Evolutionary conservation across 768 basidiomycete genomes (phyloP).

Genomic region (Strobilomyces echinocephalus): DNA sequence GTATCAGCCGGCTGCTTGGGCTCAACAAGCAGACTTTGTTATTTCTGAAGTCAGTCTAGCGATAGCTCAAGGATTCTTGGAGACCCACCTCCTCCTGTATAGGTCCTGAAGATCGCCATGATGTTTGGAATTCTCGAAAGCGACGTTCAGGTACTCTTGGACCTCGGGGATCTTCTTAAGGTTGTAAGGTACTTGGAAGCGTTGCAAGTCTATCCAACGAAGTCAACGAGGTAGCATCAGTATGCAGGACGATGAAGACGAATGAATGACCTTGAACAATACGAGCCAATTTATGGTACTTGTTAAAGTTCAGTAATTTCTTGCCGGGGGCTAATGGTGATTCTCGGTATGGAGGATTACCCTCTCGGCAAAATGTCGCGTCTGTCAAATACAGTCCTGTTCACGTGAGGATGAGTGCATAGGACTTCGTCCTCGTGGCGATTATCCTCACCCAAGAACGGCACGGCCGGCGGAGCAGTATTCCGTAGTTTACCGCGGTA

Average conservation of each 20-base stretch:
- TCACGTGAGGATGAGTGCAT: slow-evolving; percentile 13
- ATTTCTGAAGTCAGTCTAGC: not conserved
- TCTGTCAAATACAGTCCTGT: slow-evolving; percentile 84
- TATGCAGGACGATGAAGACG: not conserved
- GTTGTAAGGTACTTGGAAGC: slow-evolving; percentile 83
- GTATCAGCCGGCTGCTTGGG: slow-evolving; percentile 75
- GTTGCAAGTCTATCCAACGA: slow-evolving; percentile 68
- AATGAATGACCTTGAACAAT: slow-evolving; percentile 68
- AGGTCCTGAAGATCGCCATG: slow-evolving; percentile 83
- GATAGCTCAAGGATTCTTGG: not conserved
- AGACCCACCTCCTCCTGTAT: slow-evolving; percentile 72
- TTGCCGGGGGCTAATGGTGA: slow-evolving; percentile 72
- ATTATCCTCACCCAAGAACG: slow-evolving; percentile 73
- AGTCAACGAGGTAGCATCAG: slow-evolving; percentile 1
- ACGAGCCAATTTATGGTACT: slow-evolving; percentile 85
- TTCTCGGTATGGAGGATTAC: slow-evolving; percentile 80
- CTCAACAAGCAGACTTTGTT: slow-evolving; percentile 68
- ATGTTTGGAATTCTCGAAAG: slow-evolving; percentile 70
- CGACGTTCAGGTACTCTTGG: slow-evolving; percentile 69
- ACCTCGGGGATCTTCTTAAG: slow-evolving; percentile 88
- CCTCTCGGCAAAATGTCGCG: slow-evolving; percentile 93
- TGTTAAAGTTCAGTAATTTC: slow-evolving; percentile 92
- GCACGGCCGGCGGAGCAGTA: slow-evolving; percentile 88
- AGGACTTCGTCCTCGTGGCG: not conserved
- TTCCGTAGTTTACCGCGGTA: slow-evolving; percentile 85